A percentile compares a stretch with the other conserved stretches of the same genome.
These are phyloP conservation scores for Fusarium sp. DNA, from an alignment of 2,329 filamentous ascomycete species.

Conservation along the genomic window DNA sequence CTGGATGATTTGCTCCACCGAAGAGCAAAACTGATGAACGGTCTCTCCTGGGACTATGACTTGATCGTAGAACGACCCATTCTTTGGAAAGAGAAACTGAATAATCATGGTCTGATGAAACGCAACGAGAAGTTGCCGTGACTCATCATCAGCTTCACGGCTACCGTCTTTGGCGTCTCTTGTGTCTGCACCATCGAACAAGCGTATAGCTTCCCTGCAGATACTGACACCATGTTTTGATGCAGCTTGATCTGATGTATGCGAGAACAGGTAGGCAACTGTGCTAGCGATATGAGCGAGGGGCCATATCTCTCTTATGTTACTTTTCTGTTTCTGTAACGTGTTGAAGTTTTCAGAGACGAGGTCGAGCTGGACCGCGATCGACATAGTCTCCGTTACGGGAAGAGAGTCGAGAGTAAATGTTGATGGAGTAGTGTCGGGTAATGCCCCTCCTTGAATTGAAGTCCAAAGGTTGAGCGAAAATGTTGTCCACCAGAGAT, in stretches of 20 bases:
- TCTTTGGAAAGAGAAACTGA: constrained; percentile 53
- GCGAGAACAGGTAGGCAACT: constrained; percentile 49
- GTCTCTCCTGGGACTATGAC: constrained; percentile 43
- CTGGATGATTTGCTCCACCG: constrained; percentile 50
- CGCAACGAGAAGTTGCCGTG: constrained; percentile 49
- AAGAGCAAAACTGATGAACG: constrained; percentile 50
- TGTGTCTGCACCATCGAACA: constrained; percentile 47
- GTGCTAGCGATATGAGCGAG: constrained; percentile 53
- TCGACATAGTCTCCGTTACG: constrained; percentile 49
- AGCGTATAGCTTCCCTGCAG: constrained; percentile 50
- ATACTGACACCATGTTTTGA: constrained; percentile 41
- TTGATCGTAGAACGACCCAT: constrained; percentile 34
- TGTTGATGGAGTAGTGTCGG: constrained; percentile 44
- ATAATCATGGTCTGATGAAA: constrained; percentile 55
- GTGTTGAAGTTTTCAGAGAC: constrained; percentile 57
- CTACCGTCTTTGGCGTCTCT: constrained; percentile 9
- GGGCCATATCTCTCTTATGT: constrained; percentile 55
- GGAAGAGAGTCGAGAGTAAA: constrained; percentile 51
- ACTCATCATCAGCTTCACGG: constrained; percentile 44
- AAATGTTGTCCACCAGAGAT: constrained; percentile 59
- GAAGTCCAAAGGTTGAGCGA: constrained; percentile 58
- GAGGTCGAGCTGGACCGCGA: constrained; percentile 53
- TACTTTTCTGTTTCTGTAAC: constrained; percentile 54
- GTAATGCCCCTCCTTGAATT: constrained; percentile 53
- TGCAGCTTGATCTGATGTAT: constrained; percentile 42